Percentiles rank a stretch among this genome's conserved stretches.
Evolutionary conservation across 1,139 yeast species (phyloP).

Genomic region (Hanseniaspora sp.): DNA sequence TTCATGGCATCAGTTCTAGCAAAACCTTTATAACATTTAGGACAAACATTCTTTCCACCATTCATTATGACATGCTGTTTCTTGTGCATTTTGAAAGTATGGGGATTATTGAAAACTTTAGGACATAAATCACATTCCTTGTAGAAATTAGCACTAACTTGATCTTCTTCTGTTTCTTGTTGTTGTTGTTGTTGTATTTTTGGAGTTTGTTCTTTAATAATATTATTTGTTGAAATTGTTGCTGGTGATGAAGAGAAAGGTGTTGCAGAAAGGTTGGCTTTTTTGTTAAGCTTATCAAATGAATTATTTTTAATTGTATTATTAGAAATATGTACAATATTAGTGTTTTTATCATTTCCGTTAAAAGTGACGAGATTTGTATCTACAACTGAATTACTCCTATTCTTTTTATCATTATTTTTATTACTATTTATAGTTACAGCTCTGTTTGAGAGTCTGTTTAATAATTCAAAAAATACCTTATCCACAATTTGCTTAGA

Average conservation of each 20-base stretch:
- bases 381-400: not conserved
- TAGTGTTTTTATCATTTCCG: conserved; percentile 2
- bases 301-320: not conserved
- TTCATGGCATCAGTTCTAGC: conserved; percentile 73
- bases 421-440: not conserved
- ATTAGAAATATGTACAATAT: conserved; percentile 11
- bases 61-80: conserved; percentile 40
- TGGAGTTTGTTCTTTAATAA: not conserved
- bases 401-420: not conserved
- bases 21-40: conserved; percentile 67
- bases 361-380: conserved; percentile 5
- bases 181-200: not conserved
- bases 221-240: not conserved
- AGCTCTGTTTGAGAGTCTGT: conserved; percentile 1
- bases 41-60: conserved; percentile 50
- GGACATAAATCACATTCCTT: conserved; percentile 33
- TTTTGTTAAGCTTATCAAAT: not conserved
- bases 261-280: not conserved
- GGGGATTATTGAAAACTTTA: conserved; percentile 49
- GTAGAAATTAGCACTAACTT: not conserved
- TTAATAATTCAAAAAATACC: conserved; percentile 7
- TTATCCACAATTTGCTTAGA: conserved; percentile 5
- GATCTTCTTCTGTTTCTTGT: not conserved
- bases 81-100: conserved; percentile 57
- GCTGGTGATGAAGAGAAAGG: not conserved